A percentile compares a stretch with the other conserved stretches of the same genome.
phyloP scores from a whole-genome alignment of 1,139 yeast species.

The Kodamaea alishanica region DNA sequence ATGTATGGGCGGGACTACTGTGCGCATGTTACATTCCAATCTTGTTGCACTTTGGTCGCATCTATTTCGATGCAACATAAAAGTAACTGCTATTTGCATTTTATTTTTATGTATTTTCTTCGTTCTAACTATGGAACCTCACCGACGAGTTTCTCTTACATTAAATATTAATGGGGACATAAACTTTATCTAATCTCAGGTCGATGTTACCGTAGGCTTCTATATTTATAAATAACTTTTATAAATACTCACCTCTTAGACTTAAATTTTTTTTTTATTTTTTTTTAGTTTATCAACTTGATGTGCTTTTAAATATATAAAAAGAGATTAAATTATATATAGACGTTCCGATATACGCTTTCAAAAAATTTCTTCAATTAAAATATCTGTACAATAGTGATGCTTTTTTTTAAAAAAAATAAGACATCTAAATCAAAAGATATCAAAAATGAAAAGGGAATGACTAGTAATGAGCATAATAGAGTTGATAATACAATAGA shows the following conservation, averaged over 20 bases:
- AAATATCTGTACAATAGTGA: not conserved
- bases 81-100: not conserved
- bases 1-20: not conserved
- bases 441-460: not conserved
- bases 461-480: not conserved
- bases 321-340: too few species aligned
- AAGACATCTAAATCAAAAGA: not conserved
- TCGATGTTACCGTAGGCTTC: too few species aligned
- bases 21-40: constrained; percentile 2
- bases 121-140: not conserved
- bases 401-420: constrained; percentile 1
- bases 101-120: constrained; percentile 3
- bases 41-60: constrained; percentile 3
- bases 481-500: not conserved
- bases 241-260: too few species aligned
- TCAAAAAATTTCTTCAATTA: not conserved
- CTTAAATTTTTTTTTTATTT: too few species aligned
- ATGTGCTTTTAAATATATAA: too few species aligned
- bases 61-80: constrained; percentile 1
- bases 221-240: too few species aligned
- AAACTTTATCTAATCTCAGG: too few species aligned
- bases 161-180: too few species aligned
- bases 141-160: too few species aligned
- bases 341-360: too few species aligned
- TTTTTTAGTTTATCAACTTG: too few species aligned